A percentile compares a stretch with the other conserved stretches of the same genome.
phyloP scores from a whole-genome alignment of 179 eudicot species.

The Beta macrorhiza region DNA sequence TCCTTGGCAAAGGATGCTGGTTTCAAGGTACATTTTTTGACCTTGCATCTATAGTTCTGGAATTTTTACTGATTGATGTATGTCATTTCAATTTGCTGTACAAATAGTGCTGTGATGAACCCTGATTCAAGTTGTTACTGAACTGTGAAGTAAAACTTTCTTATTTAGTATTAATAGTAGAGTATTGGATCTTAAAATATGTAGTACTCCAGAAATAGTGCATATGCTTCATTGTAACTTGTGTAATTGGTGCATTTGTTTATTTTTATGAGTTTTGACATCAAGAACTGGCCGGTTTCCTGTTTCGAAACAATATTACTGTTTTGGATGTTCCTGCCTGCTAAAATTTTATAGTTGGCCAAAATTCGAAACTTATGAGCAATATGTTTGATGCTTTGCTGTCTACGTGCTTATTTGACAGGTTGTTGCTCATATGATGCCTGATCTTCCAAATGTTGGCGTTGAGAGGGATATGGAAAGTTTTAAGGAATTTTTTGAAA shows the following conservation, averaged over 20 bases:
- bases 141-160: background rate
- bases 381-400: background rate
- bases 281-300: background rate
- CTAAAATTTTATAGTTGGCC: background rate
- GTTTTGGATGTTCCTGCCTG: background rate
- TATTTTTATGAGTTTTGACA: background rate
- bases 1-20: conserved; percentile 99
- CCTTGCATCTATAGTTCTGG: background rate
- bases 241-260: background rate
- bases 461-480: conserved; percentile 97
- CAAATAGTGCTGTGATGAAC: background rate
- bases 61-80: background rate
- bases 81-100: background rate
- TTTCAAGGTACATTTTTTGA: conserved; percentile 60
- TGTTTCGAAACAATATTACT: background rate
- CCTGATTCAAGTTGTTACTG: background rate
- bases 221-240: background rate
- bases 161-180: conserved; percentile 2
- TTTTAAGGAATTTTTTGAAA: conserved; percentile 96
- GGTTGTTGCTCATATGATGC: conserved; percentile 99
- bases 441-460: conserved; percentile 99
- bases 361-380: background rate
- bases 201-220: background rate
- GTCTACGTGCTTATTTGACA: conserved; percentile 30
- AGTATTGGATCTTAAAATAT: background rate